Evolutionary conservation across 2,329 filamentous ascomycete species (phyloP), one percentile per base, ranked within the genome.

Genomic region (Claviceps pazoutovae): DNA sequence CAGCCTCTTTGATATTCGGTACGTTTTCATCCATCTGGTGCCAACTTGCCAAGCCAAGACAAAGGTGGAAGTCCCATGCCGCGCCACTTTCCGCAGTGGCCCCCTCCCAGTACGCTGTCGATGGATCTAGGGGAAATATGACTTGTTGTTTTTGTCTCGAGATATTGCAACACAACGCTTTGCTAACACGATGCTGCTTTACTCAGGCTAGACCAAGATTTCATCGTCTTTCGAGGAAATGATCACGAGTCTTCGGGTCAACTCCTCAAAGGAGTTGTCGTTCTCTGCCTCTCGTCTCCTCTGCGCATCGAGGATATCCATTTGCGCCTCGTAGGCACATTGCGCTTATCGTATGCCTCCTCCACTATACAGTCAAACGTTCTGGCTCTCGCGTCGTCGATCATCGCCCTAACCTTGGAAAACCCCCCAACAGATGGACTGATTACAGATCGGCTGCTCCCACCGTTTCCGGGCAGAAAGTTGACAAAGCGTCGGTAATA

Each of bases 181-280:
- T 21, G 46, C 50, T 49, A 52, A 50, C 21, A 39, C 6, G 16
- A 19, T 23, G 8, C 45, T 36, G 19, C 30, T 34, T 34, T 38
- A 34, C 58, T 26, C 60, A 89, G 86, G 50, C 76, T 90, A 54
- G 84, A 90, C 50, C 83, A 84, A 61, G 83, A 88, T 60, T 86
- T 90, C 53, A 79, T 91, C 54, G 82, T 91, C 34, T 84, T 93
- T 56, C 82, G 86, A 50, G 87, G 87, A 54, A 76, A 71, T 58
- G 82, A 87, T 52, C 75, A 85, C 63, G 87, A 91, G 63, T 84
- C 86, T 46, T 79, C 84, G 44, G 86, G 84, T 55, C 85, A 88
- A 60, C 68, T 86, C 51, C 69, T 93, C 57, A 86, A 83, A 61
- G 87, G 87, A 46, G 79, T 78, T 23, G 69, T 91, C 36, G 83